phyloP scores from a whole-genome alignment of 1,284 basidiomycete species.

The Exobasidium cylindrosporum region DNA sequence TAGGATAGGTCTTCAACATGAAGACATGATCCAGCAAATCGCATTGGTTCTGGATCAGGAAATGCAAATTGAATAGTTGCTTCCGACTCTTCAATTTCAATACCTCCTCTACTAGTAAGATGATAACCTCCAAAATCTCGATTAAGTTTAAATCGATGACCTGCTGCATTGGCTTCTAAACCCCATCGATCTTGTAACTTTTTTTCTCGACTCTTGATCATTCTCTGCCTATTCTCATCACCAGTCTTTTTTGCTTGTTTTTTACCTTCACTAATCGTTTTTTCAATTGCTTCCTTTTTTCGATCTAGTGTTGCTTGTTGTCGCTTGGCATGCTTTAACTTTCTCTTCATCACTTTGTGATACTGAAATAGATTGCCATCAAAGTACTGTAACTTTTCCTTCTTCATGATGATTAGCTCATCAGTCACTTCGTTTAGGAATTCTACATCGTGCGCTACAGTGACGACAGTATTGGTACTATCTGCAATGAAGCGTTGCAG shows the following conservation, averaged over 20 bases:
- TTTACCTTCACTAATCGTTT: constrained; percentile 59
- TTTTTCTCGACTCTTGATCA: constrained; percentile 65
- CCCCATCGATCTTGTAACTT: constrained; percentile 66
- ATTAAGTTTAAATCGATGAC: constrained; percentile 63
- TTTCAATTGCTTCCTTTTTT: constrained; percentile 61
- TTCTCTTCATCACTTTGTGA: constrained; percentile 62
- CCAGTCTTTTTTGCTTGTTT: constrained; percentile 64
- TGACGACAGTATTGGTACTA: constrained; percentile 61
- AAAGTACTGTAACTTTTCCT: constrained; percentile 64
- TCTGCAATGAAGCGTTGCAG: constrained; percentile 62
- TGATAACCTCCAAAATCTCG: constrained; percentile 62
- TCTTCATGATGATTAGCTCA: constrained; percentile 67
- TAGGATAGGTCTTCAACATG: constrained; percentile 62
- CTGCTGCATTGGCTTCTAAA: constrained; percentile 60
- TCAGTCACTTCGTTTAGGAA: constrained; percentile 68
- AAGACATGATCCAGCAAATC: constrained; percentile 62
- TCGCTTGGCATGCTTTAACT: constrained; percentile 60
- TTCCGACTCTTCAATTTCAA: constrained; percentile 62
- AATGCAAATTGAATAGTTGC: constrained; percentile 60
- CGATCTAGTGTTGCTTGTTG: constrained; percentile 64
- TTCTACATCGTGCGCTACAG: constrained; percentile 69
- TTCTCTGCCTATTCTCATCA: constrained; percentile 65
- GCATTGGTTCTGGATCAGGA: constrained; percentile 60
- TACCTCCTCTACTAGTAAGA: constrained; percentile 58
- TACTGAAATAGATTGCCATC: constrained; percentile 65